Conservation (phyloP, 78 protist genomes). For the Protostelium mycophagum region DNA sequence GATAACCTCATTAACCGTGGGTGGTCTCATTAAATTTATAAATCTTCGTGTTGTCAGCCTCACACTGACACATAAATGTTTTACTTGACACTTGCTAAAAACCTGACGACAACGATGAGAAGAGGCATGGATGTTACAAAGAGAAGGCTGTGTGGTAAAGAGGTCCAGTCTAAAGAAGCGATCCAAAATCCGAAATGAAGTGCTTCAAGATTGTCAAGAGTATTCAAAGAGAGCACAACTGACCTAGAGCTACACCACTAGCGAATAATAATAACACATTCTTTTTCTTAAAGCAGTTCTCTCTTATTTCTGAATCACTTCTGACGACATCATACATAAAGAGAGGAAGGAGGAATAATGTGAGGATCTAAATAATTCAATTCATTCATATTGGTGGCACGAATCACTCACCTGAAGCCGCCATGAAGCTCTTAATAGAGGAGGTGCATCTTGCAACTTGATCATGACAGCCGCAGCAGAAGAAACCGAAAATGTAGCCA, state of each 20-base stretch:
- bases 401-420: not conserved
- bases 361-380: not conserved
- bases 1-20: constrained; percentile 25
- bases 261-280: not conserved
- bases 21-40: constrained; percentile 10
- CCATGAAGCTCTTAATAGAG: not conserved
- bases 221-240: not conserved
- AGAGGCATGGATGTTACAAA: constrained; percentile 49
- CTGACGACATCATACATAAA: not conserved
- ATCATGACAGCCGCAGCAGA: not conserved
- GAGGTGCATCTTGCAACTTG: not conserved
- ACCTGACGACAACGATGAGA: constrained; percentile 23
- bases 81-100: not conserved
- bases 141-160: constrained; percentile 47
- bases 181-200: constrained; percentile 62
- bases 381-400: not conserved
- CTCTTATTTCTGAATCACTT: not conserved
- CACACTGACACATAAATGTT: too few species aligned
- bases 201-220: not conserved
- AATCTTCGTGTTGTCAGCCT: too few species aligned
- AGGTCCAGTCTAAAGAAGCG: constrained; percentile 25
- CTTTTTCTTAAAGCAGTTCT: not conserved
- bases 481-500: not conserved
- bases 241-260: not conserved
- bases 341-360: not conserved